phyloP scores from a whole-genome alignment of 306 rosid species.

The Carpinus fangiana region DNA sequence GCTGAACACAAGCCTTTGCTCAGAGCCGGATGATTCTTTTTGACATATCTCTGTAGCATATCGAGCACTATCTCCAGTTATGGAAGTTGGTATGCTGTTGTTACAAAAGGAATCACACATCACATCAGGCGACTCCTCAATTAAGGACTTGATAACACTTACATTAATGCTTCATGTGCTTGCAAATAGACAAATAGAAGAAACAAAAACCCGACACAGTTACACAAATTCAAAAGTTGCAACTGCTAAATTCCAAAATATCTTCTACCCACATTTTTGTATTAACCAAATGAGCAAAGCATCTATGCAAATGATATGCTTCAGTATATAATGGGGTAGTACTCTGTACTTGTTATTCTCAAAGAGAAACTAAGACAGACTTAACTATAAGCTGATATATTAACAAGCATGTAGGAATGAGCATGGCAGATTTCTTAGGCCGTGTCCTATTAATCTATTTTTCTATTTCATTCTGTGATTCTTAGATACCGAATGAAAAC shows the following conservation, averaged over 20 bases:
- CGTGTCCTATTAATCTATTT: neutral
- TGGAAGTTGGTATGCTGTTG: constrained; percentile 72
- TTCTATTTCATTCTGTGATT: neutral
- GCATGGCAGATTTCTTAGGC: neutral
- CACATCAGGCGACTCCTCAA: neutral
- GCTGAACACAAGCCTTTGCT: constrained; percentile 64
- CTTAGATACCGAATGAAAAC: no score
- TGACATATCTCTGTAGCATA: constrained; percentile 84
- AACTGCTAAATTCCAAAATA: neutral
- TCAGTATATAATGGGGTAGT: neutral
- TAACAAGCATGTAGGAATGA: neutral
- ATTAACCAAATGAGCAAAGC: neutral
- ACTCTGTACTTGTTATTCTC: neutral
- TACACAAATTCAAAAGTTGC: neutral
- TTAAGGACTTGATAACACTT: neutral
- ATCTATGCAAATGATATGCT: neutral
- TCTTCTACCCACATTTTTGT: neutral
- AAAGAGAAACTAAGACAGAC: neutral
- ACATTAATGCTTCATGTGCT: neutral
- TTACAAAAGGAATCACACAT: neutral
- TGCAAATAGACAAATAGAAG: neutral
- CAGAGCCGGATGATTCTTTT: constrained; percentile 62
- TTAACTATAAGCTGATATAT: neutral
- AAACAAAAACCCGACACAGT: neutral
- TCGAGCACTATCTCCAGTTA: constrained; percentile 34